Conservation (phyloP, 371 early-diverging fungal species). For the Circinella umbellata region DNA sequence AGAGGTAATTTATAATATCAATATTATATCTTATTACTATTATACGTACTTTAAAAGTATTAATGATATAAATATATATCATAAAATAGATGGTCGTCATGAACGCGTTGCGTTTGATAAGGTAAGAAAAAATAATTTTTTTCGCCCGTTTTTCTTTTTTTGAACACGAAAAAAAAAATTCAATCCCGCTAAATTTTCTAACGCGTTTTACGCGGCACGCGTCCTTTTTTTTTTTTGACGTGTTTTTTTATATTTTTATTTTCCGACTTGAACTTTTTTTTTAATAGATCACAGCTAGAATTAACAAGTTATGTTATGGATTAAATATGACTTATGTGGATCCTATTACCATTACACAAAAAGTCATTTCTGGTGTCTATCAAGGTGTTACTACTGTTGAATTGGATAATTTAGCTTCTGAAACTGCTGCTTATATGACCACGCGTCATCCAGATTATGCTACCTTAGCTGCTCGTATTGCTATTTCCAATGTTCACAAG, state of each 20-base stretch:
- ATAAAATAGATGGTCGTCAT: conserved; percentile 70
- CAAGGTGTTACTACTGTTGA: conserved; percentile 97
- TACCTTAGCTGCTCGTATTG: conserved; percentile 96
- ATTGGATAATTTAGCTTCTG: conserved; percentile 97
- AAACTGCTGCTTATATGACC: conserved; percentile 97
- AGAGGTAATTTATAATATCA: neutral
- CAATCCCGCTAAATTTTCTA: neutral
- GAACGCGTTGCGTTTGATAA: conserved; percentile 91
- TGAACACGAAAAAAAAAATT: conserved; percentile 7
- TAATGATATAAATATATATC: neutral
- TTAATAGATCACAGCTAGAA: conserved; percentile 83
- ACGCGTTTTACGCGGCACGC: conserved; percentile 7
- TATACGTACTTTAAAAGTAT: neutral
- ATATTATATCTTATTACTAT: too few relatives aligned
- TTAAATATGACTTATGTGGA: conserved; percentile 87
- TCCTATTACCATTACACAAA: conserved; percentile 84
- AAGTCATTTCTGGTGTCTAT: conserved; percentile 95
- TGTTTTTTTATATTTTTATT: conserved; percentile 3
- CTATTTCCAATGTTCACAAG: conserved; percentile 97
- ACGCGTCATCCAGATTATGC: conserved; percentile 99
- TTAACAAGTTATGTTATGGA: conserved; percentile 87
- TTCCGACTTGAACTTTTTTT: neutral
- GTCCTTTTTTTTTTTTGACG: neutral
- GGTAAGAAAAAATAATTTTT: conserved; percentile 29
- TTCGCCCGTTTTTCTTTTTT: too few relatives aligned